Evolutionary conservation across 257 asterid species (phyloP), one percentile per base, ranked within the genome.

Genomic region (Lycium barbarum): DNA sequence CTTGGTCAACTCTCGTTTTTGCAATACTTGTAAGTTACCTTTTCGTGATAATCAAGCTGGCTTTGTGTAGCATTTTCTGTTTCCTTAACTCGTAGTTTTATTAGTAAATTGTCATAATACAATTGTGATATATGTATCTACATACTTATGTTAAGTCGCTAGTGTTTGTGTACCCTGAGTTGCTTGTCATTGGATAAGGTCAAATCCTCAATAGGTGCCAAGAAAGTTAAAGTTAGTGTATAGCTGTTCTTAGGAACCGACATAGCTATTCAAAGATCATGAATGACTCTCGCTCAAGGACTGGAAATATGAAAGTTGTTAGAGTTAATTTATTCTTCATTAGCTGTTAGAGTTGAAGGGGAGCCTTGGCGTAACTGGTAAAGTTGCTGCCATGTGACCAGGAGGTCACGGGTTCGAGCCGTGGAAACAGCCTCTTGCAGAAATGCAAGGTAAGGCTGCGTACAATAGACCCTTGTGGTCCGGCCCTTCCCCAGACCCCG

Each of bases 1-100:
- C 99, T 96, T 76, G 99, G 99, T 84, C 91, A 80, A 85, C 98
- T 96, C 82, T 80, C 53, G 47, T 87, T 43, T 88, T 90, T 96
- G 88, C 97, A 96, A 90, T 96, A 95, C 93, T 87, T 96, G 99
- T 96, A 93, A 93, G 99, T 91, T 70, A 59, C 58, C 43, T 26
- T 67, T 55, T 68, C 47, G 13, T 68, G n/a, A 47, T 18, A 36
- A 68, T 67, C 18, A 49, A 49, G 51, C 65, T 53, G 61, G 0
- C 38, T 83, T 76, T 51, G 12, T 35, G 57, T 73, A 1, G 4
- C 18, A 15, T 40, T 40, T 78, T 59, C n/a, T 40, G 53, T 63
- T 81, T 22, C 17, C 38, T 66, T 82, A 51, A 26, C 79, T 45
- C 66, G 2, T 82, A 8, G 79, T 40, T 53, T 71, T 76, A 26